These are phyloP conservation scores for Neurospora sp. DNA, from an alignment of 495 filamentous ascomycete genomes.

Conservation along the genomic window DNA sequence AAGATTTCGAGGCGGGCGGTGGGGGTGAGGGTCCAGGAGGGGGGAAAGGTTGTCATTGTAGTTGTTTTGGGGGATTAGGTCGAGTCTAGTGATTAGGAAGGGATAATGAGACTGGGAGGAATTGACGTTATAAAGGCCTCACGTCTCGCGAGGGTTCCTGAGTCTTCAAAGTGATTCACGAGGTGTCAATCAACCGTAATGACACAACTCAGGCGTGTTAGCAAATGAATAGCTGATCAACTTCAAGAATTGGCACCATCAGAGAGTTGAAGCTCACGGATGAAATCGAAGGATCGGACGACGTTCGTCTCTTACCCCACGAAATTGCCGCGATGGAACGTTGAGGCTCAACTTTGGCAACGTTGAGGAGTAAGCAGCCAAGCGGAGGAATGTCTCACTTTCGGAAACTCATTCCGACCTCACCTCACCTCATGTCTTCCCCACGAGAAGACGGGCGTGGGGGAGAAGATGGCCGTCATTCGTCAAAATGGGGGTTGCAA, in stretches of 20 bases:
- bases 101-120: neutral
- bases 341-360: neutral
- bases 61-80: neutral
- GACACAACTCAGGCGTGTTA: neutral
- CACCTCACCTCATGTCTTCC: neutral
- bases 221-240: neutral
- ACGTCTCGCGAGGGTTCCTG: neutral
- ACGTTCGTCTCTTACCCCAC: neutral
- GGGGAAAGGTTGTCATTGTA: neutral
- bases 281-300: neutral
- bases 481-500: neutral
- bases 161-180: neutral
- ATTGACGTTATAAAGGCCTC: too few species aligned
- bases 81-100: neutral
- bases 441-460: neutral
- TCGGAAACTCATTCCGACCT: neutral
- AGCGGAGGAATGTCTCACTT: neutral
- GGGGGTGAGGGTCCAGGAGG: constrained; percentile 14
- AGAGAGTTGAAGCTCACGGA: neutral
- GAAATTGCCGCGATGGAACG: neutral
- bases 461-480: neutral
- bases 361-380: neutral
- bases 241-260: neutral
- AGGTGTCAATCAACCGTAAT: neutral
- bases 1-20: constrained; percentile 8